phyloP scores from a whole-genome alignment of 2,329 filamentous ascomycete species.

The Zasmidium angulare region DNA sequence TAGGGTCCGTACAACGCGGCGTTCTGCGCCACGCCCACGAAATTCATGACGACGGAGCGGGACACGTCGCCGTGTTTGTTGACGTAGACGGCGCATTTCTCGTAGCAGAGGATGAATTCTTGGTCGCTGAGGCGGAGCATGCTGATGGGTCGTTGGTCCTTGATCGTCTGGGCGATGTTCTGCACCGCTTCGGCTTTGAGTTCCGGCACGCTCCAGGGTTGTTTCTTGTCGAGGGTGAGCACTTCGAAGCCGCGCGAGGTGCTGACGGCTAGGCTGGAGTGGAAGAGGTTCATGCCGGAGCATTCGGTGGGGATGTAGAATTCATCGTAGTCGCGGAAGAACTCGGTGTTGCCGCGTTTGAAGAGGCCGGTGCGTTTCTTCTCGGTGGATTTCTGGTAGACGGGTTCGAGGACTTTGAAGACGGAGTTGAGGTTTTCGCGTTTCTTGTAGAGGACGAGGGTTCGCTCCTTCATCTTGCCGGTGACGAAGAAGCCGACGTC shows the following conservation, averaged over 20 bases:
- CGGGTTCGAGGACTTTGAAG: constrained; percentile 93
- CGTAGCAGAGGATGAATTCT: constrained; percentile 86
- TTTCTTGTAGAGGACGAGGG: constrained; percentile 94
- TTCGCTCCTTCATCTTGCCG: constrained; percentile 94
- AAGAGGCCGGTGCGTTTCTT: constrained; percentile 73
- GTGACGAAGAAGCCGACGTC: constrained; percentile 97
- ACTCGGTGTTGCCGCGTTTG: constrained; percentile 76
- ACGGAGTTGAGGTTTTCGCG: constrained; percentile 83
- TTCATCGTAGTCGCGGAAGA: constrained; percentile 97
- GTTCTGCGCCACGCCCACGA: constrained; percentile 86
- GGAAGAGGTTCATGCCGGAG: constrained; percentile 93
- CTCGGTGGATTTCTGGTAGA: constrained; percentile 88
- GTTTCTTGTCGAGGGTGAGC: constrained; percentile 94
- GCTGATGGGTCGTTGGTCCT: constrained; percentile 79
- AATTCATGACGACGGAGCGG: constrained; percentile 95
- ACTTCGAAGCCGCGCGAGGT: constrained; percentile 94
- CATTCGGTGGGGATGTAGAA: constrained; percentile 98
- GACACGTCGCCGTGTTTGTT: constrained; percentile 97
- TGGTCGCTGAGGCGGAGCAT: constrained; percentile 95
- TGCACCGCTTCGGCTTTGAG: constrained; percentile 74
- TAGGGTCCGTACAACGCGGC: constrained; percentile 91
- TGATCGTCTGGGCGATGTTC: constrained; percentile 81
- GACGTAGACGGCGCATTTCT: constrained; percentile 95
- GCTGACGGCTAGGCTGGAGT: constrained; percentile 86
- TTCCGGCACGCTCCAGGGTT: constrained; percentile 90